A percentile compares a stretch with the other conserved stretches of the same genome.
phyloP scores from a whole-genome alignment of 2,329 filamentous ascomycete genomes.

The Arthroderma sp. region DNA sequence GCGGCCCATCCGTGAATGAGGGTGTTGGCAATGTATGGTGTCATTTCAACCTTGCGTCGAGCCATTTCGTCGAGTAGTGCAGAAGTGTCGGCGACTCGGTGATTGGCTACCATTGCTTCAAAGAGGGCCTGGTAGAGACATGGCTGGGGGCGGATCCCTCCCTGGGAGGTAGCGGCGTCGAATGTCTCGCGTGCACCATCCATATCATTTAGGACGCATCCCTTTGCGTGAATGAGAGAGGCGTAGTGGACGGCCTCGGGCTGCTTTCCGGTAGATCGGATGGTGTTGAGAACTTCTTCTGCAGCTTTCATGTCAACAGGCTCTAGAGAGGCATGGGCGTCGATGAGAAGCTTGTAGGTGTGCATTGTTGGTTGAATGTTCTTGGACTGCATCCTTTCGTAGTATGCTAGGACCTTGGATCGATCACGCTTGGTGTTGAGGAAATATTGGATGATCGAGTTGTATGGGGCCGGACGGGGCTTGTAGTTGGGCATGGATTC shows the following conservation, averaged over 20 bases:
- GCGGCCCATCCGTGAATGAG: conserved; percentile 93
- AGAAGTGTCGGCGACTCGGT: conserved; percentile 64
- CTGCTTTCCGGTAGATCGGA: conserved; percentile 57
- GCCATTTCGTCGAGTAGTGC: conserved; percentile 64
- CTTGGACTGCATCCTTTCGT: conserved; percentile 80
- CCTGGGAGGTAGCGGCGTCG: conserved; percentile 59
- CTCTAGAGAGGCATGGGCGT: conserved; percentile 87
- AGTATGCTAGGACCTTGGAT: conserved; percentile 84
- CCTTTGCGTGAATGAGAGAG: conserved; percentile 87
- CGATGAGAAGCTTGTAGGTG: conserved; percentile 94
- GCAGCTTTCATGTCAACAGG: conserved; percentile 80
- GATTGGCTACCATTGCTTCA: conserved; percentile 92
- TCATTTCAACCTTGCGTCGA: conserved; percentile 62
- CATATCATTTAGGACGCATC: conserved; percentile 87
- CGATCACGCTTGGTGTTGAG: conserved; percentile 94
- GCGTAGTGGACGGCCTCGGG: conserved; percentile 93
- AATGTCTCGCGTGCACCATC: conserved; percentile 70
- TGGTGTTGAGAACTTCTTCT: conserved; percentile 66
- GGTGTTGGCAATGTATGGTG: conserved; percentile 95
- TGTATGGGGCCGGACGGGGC: conserved; percentile 90
- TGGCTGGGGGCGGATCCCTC: conserved; percentile 56
- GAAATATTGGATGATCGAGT: conserved; percentile 99
- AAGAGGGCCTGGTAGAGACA: conserved; percentile 95
- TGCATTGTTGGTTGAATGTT: conserved; percentile 85
- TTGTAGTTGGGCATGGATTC: conserved; percentile 98